phyloP scores from a whole-genome alignment of 768 basidiomycete genomes.

The Lactarius sp. region DNA sequence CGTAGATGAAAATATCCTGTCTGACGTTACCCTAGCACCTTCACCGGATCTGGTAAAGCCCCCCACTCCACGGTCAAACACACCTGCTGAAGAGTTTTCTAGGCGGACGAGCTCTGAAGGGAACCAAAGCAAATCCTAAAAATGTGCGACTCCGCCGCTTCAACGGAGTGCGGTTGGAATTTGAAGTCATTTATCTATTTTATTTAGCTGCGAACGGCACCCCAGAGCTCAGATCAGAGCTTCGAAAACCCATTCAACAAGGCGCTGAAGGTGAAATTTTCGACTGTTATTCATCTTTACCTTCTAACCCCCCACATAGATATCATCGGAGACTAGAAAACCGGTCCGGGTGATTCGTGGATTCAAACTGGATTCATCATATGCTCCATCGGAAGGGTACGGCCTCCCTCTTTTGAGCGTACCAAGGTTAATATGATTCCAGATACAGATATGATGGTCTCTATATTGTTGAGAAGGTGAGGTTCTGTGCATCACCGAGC shows the following conservation, averaged over 20 bases:
- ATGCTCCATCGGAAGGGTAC: constrained; percentile 76
- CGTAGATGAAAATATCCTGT: neutral
- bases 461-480: constrained; percentile 70
- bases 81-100: neutral
- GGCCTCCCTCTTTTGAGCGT: constrained; percentile 14
- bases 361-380: constrained; percentile 66
- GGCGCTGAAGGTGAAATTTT: constrained; percentile 49
- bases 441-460: constrained; percentile 92
- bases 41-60: constrained; percentile 64
- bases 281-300: neutral
- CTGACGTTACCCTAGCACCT: constrained; percentile 47
- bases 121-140: constrained; percentile 76
- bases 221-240: constrained; percentile 77
- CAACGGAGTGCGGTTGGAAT: neutral
- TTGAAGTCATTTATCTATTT: neutral
- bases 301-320: constrained; percentile 36
- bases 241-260: constrained; percentile 73
- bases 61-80: neutral
- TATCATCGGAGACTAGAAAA: constrained; percentile 71
- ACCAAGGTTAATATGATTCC: neutral
- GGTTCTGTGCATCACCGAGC: constrained; percentile 9
- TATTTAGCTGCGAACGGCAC: constrained; percentile 76
- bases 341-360: constrained; percentile 87
- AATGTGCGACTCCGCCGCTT: constrained; percentile 49
- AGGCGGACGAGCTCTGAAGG: constrained; percentile 85